Evolutionary conservation across 768 basidiomycete genomes (phyloP), one percentile per base, ranked within the genome.

Genomic region (Amanita polypyramis): DNA sequence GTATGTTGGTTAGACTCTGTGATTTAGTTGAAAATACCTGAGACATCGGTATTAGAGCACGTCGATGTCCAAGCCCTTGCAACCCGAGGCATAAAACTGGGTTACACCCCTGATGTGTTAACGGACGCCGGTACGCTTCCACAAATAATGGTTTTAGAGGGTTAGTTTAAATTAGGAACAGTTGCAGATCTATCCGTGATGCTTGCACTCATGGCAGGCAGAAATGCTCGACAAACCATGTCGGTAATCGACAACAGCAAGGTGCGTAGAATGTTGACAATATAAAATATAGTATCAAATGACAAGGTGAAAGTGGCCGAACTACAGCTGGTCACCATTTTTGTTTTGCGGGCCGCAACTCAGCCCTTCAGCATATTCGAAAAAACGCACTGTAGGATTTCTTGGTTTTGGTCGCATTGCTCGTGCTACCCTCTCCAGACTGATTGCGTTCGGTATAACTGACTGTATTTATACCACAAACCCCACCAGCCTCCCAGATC

Each of bases 371-470:
- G 49, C 58, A 1, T 55, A 68, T 12, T 68, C 75, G 5, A 72
- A 72, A 2, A 73, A 60, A 6, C 79, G 82, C 36, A 94, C 82
- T 1, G 78, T 82, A 2, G 93, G 91, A 1, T 96, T 98, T 67
- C 70, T 98, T 27, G 96, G 96, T 10, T 97, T 98, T 56, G 95
- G 95, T 5, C 80, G 95, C 20, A 98, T 98, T 55, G 80, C 92
- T 0, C 89, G 93, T 56, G 84, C 84, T 17, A 86, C 85, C 0
- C 75, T 95, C 35, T 63, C 74, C 1, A 80, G 95, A 2, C 75
- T 97, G 32, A 65, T 86, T 8, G 79, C 87, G 0, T 97, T 97
- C 60, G 91, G 85, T 20, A 72, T 90, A 57, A 84, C 79, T 0
- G 69, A 77, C 55, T 82, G 80, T 53, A 53, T 94, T 36, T 95